Percentiles rank a stretch among this genome's conserved stretches.
Evolutionary conservation across 495 filamentous ascomycete genomes (phyloP).

Genomic region (Trichoderma asperelloides): DNA sequence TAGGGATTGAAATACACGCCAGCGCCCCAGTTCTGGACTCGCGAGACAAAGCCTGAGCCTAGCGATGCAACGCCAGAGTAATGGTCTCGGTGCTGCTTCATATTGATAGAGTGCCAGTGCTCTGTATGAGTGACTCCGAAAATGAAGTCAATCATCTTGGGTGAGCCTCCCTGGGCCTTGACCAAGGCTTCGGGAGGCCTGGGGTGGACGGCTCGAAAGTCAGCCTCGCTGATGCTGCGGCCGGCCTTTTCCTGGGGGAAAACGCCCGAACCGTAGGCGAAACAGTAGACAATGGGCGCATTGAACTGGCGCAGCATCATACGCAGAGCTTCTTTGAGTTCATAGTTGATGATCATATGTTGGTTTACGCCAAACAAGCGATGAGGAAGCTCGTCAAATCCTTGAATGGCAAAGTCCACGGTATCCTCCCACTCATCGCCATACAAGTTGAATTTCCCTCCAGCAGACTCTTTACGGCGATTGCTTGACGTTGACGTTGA

Average conservation of each 20-base stretch:
- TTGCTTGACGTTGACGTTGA: neutral
- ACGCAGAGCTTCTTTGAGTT: slow-evolving; percentile 84
- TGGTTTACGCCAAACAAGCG: slow-evolving; percentile 90
- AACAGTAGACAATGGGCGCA: slow-evolving; percentile 88
- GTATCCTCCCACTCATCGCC: slow-evolving; percentile 67
- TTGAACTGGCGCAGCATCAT: slow-evolving; percentile 88
- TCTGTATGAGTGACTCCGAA: slow-evolving; percentile 92
- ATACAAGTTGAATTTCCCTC: slow-evolving; percentile 21
- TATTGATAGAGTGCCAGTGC: slow-evolving; percentile 92
- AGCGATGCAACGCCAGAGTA: slow-evolving; percentile 82
- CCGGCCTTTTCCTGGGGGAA: slow-evolving; percentile 62
- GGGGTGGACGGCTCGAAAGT: slow-evolving; percentile 57
- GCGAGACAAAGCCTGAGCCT: slow-evolving; percentile 72
- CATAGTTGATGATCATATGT: slow-evolving; percentile 85
- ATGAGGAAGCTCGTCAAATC: slow-evolving; percentile 80
- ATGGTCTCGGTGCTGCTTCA: slow-evolving; percentile 80
- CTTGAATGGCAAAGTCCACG: slow-evolving; percentile 61
- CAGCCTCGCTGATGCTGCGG: slow-evolving; percentile 34
- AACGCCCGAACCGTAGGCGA: slow-evolving; percentile 95
- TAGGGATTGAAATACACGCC: slow-evolving; percentile 98
- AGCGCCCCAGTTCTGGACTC: slow-evolving; percentile 85
- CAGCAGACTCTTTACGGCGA: slow-evolving; percentile 5
- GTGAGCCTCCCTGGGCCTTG: slow-evolving; percentile 72
- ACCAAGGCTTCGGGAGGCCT: slow-evolving; percentile 67
- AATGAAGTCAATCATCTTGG: slow-evolving; percentile 98